These are phyloP conservation scores for Otatea glauca DNA, from an alignment of 176 grass and related monocot genomes.

Conservation along the genomic window DNA sequence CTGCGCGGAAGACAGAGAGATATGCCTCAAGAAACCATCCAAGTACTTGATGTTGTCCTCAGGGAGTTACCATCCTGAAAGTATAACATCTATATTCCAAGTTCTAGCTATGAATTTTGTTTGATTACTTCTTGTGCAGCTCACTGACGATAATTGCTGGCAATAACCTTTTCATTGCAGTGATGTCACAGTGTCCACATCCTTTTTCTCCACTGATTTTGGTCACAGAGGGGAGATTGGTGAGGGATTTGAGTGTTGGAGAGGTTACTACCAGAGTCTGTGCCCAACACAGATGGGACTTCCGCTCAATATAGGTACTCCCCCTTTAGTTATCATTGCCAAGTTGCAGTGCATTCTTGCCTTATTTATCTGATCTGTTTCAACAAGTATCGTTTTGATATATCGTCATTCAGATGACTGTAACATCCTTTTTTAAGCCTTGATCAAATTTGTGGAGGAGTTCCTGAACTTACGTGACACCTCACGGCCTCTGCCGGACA, in stretches of 20 bases:
- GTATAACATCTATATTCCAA: too few relatives aligned
- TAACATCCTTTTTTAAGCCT: constrained; percentile 86
- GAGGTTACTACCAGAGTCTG: constrained; percentile 91
- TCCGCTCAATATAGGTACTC: constrained; percentile 73
- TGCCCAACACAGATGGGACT: constrained; percentile 85
- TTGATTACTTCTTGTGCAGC: too few relatives aligned
- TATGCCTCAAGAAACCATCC: too few relatives aligned
- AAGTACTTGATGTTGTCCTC: too few relatives aligned
- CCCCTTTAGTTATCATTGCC: neutral
- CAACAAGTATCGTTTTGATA: neutral
- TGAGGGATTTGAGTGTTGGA: constrained; percentile 90
- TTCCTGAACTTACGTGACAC: constrained; percentile 53
- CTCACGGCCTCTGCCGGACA: constrained; percentile 52
- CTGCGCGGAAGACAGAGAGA: too few relatives aligned
- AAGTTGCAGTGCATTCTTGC: neutral
- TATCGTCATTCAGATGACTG: constrained; percentile 60
- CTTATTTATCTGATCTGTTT: constrained; percentile 7
- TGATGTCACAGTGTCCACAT: constrained; percentile 73
- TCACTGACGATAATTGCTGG: constrained; percentile 1
- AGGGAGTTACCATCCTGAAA: too few relatives aligned
- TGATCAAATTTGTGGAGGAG: constrained; percentile 62
- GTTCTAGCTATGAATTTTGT: too few relatives aligned
- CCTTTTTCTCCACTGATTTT: constrained; percentile 80
- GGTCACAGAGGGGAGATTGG: constrained; percentile 62
- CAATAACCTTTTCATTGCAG: constrained; percentile 42